These are phyloP conservation scores for Spergularia bocconei DNA, from an alignment of 148 eudicot species.

Conservation along the genomic window DNA sequence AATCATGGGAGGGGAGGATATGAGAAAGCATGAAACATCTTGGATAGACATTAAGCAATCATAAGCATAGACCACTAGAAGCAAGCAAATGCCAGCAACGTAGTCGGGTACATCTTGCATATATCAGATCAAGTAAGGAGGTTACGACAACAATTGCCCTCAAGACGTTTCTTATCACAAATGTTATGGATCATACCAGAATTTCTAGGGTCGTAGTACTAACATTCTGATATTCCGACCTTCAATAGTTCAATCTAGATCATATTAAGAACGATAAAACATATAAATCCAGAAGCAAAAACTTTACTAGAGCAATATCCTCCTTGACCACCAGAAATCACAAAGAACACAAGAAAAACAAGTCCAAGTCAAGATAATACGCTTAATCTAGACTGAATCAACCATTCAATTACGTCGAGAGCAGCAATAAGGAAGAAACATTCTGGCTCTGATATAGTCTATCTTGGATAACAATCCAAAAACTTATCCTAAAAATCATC, in stretches of 20 bases:
- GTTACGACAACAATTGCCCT: not conserved
- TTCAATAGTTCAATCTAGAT: too few species aligned
- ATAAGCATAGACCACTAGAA: too few species aligned
- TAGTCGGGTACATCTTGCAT: not conserved
- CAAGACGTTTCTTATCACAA: not conserved
- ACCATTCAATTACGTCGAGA: not conserved
- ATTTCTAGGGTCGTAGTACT: not conserved
- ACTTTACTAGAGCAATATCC: not conserved
- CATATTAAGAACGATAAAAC: not conserved
- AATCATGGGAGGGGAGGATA: not conserved
- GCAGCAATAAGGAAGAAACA: too few species aligned
- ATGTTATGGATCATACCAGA: not conserved
- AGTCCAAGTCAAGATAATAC: not conserved
- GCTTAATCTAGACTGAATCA: slow-evolving; percentile 10
- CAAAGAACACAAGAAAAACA: not conserved
- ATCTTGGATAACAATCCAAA: too few species aligned
- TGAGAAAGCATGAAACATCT: not conserved
- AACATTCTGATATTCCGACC: not conserved
- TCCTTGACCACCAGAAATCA: not conserved
- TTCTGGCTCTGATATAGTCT: too few species aligned
- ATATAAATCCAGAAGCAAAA: not conserved
- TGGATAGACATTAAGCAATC: not conserved
- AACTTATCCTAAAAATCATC: too few species aligned
- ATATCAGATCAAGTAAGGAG: not conserved
- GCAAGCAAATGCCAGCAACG: too few species aligned